Conservation (phyloP, 2,329 filamentous ascomycete genomes). For the Phoma sp. region DNA sequence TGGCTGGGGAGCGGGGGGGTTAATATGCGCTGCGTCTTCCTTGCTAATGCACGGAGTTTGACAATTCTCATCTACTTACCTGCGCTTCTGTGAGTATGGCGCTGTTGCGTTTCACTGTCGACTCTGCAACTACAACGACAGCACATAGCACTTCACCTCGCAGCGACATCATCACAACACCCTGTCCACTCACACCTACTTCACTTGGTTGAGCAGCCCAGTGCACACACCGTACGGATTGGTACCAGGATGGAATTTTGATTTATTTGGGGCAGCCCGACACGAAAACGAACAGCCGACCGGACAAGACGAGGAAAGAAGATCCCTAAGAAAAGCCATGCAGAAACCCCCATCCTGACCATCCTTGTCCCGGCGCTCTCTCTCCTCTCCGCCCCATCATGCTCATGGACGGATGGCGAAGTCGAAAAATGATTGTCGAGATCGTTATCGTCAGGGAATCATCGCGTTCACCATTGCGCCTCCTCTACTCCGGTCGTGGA, state of each 20-base stretch:
- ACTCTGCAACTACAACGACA: too few species aligned
- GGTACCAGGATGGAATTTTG: conserved; percentile 33
- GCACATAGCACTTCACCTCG: too few species aligned
- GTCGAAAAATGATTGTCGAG: conserved; percentile 15
- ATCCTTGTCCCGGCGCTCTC: conserved; percentile 24
- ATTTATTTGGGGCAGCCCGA: conserved; percentile 28
- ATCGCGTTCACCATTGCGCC: conserved; percentile 38
- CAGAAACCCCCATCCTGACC: conserved; percentile 27
- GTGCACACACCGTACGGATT: not conserved
- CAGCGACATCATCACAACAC: too few species aligned
- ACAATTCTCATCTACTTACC: too few species aligned
- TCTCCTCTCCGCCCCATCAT: conserved; percentile 19
- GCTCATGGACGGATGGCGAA: conserved; percentile 19
- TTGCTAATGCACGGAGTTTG: too few species aligned
- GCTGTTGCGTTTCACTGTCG: too few species aligned
- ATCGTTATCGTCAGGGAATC: conserved; percentile 37
- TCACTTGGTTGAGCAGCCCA: too few species aligned
- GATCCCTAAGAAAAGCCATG: conserved; percentile 32
- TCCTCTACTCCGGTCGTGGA: conserved; percentile 34
- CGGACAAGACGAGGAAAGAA: conserved; percentile 21
- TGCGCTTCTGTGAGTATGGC: too few species aligned
- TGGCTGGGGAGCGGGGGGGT: too few species aligned
- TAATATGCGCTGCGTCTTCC: too few species aligned
- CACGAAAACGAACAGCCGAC: conserved; percentile 16
- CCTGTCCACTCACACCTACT: too few species aligned